These are phyloP conservation scores for Xylaria sp. DNA, from an alignment of 2,329 filamentous ascomycete species.

Conservation along the genomic window DNA sequence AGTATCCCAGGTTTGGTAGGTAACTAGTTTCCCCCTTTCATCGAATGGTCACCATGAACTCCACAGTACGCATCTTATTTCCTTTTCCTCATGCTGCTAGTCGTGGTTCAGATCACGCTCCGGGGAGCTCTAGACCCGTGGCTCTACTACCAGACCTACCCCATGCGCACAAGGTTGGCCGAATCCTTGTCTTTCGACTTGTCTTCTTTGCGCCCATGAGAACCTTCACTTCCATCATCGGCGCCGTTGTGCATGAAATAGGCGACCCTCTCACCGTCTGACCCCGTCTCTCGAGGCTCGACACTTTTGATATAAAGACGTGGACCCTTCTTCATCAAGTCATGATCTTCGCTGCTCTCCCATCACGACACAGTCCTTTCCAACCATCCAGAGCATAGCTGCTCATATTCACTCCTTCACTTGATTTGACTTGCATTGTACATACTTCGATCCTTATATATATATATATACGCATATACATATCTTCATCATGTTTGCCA, in stretches of 20 bases:
- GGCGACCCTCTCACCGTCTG: constrained; percentile 19
- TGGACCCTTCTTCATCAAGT: constrained; percentile 26
- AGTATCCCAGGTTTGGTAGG: constrained; percentile 27
- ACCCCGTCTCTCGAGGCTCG: not conserved
- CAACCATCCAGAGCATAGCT: constrained; percentile 30
- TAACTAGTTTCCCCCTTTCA: constrained; percentile 14
- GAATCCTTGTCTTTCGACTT: constrained; percentile 32
- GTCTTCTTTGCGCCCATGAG: constrained; percentile 34
- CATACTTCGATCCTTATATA: constrained; percentile 14
- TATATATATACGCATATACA: no score
- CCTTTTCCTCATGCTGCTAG: not conserved
- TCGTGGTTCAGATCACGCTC: constrained; percentile 31
- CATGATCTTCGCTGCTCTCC: constrained; percentile 29
- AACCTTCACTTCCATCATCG: constrained; percentile 31
- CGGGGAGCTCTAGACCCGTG: constrained; percentile 16
- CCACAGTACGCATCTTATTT: constrained; percentile 1
- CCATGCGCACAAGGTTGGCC: constrained; percentile 28
- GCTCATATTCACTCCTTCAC: constrained; percentile 34
- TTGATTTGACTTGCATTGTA: constrained; percentile 29
- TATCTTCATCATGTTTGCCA: constrained; percentile 33
- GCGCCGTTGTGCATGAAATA: constrained; percentile 16
- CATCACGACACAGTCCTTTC: constrained; percentile 24
- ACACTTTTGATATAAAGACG: constrained; percentile 24
- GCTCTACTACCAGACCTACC: constrained; percentile 12
- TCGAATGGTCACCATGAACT: not conserved